Evolutionary conservation across 1,139 yeast species (phyloP), one percentile per base, ranked within the genome.

Genomic region (Geotrichum carabidarum): DNA sequence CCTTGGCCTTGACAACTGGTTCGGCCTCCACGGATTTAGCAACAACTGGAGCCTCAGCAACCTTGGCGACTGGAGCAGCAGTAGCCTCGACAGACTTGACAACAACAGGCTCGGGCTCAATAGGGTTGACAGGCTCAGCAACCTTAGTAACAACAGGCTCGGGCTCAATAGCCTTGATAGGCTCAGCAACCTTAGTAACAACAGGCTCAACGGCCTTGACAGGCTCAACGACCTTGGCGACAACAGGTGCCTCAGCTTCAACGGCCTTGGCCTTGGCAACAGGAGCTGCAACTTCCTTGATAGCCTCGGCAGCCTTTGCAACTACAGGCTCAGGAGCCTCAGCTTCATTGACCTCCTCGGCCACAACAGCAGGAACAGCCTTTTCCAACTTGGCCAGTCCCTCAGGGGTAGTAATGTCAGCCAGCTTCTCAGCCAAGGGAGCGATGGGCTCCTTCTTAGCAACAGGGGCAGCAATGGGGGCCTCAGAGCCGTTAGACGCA

Each of bases 201-300:
- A 42, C 43, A 42, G 34, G 37, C 9, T 46, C 34, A n/a, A 27
- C 40, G 12, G 47, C 36, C 22, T 15, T 36, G 22, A 34, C 49
- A 18, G 53, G 14, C 17, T 52, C 49, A 22, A 47, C 40, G 6
- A 22, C 45, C 44, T 27, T 11, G 27, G 22, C 53, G 8, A 11
- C 40, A 32, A 12, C 22, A 32, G 46, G 18, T 9, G 14, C 44
- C 38, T 30, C 32, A 37, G 44, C 17, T 4, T 11, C 31, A 4
- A 8, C 31, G 4, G 4, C 31, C 32, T 41, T n/a, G n/a, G 7
- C 22, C 44, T 18, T 18, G 3, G 9, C n/a, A 38, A 8, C 36
- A 34, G 36, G n/a, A 34, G 7, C 36, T 4, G 36, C 36, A 2
- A 6, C 6, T 32, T 34, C 17, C 36, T 14, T 18, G 15, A 15